Evolutionary conservation across 208 protist species (phyloP), one percentile per base, ranked within the genome.

Genomic region (Crithidia bombi): DNA sequence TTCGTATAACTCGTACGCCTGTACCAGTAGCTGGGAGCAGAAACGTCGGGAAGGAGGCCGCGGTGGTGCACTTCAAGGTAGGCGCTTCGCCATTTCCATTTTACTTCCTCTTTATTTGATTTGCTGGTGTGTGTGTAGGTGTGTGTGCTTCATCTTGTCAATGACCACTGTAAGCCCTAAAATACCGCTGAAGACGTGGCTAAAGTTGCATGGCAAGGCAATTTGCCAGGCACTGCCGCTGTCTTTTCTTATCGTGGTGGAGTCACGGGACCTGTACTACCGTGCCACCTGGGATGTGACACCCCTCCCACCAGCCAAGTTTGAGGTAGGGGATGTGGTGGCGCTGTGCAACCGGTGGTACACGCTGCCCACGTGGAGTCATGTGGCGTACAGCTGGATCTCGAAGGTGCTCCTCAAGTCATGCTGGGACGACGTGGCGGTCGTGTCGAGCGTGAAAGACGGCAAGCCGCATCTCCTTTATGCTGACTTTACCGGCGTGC

Each of bases 281-380:
- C 86, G 89, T 28, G 77, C 89, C 12, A 90, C 85, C 33, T 94
- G 91, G 89, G 64, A 90, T 11, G 80, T 93, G 5, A 66, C 69
- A 41, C 59, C 78, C 9, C 46, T 93, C 23, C 73, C 68, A 10
- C 82, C 86, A 0, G 61, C 49, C 28, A 71, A 79, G 33, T 92
- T 94, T 49, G 47, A 71, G 19, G 87, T 86, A 28, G 91, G 91
- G 11, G 91, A 96, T 75, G 85, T 94, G n/a, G 52, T 96, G 38
- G 72, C 81, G 30, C 74, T 96, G 47, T 90, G 87, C 76, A 96
- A 96, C 56, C 86, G 91, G 6, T 96, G 91, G 89, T 95, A 95
- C 82, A 90, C 85, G 30, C 79, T 96, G 44, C 89, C 91, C 12
- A 83, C 87, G 25, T 93, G 81, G 82, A 44, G 69, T 39, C 91